Conservation (phyloP, 2,329 filamentous ascomycete species). For the Aspergillus aculeatus region DNA sequence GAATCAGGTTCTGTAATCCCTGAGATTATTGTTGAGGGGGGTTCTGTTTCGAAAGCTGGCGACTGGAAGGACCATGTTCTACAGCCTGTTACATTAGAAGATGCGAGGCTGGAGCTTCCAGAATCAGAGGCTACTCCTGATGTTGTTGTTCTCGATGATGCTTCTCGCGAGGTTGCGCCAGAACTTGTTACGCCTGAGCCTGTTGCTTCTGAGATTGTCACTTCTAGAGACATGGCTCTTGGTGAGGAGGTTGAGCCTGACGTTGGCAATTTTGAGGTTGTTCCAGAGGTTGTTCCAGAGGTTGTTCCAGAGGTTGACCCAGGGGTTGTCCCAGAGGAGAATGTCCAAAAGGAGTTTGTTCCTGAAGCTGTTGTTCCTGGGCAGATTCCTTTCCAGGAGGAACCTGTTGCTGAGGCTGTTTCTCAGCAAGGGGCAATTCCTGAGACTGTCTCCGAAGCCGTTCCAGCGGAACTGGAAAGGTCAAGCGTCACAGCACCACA, state of each 20-base stretch:
- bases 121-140: too few species aligned
- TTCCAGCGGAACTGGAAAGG: background rate
- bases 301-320: background rate
- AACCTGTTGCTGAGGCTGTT: background rate
- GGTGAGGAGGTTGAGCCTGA: too few species aligned
- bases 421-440: background rate
- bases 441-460: background rate
- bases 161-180: background rate
- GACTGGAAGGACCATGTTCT: too few species aligned
- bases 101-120: too few species aligned
- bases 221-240: too few species aligned
- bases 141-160: background rate
- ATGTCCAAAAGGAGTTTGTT: background rate
- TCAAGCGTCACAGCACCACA: background rate
- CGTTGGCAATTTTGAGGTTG: background rate
- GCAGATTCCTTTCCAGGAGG: background rate
- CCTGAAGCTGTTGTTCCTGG: background rate
- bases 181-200: background rate
- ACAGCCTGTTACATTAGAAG: too few species aligned
- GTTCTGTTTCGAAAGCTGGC: too few species aligned
- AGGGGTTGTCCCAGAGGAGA: background rate
- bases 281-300: background rate
- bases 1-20: too few species aligned
- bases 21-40: too few species aligned
- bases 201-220: background rate